Percentiles rank a stretch among this genome's conserved stretches.
These are phyloP conservation scores for Debaryomycetaceae sp. DNA, from an alignment of 1,139 yeast genomes.

Conservation along the genomic window DNA sequence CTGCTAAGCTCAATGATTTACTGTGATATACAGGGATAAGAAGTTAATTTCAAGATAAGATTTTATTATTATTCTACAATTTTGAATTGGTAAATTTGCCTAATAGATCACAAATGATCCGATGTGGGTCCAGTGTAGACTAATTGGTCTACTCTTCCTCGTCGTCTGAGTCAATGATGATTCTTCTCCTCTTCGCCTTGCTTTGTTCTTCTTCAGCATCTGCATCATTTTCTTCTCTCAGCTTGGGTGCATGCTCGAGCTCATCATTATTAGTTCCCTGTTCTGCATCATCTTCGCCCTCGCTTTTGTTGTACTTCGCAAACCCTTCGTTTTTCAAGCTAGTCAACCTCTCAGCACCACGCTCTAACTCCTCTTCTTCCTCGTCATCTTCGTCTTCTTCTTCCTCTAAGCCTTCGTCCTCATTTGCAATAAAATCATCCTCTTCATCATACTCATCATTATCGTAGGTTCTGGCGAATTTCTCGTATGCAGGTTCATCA, in stretches of 20 bases:
- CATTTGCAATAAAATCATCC: slow-evolving; percentile 42
- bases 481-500: slow-evolving; percentile 38
- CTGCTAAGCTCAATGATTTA: background rate
- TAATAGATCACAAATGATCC: no score
- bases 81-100: no score
- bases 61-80: background rate
- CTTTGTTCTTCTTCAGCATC: slow-evolving; percentile 67
- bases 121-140: no score
- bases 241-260: slow-evolving; percentile 37
- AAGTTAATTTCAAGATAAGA: no score
- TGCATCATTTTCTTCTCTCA: slow-evolving; percentile 47
- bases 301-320: slow-evolving; percentile 35
- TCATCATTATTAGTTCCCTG: slow-evolving; percentile 9
- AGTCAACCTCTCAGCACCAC: slow-evolving; percentile 61
- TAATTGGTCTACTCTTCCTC: slow-evolving; percentile 22
- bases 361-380: slow-evolving; percentile 56
- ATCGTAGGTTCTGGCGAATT: slow-evolving; percentile 40
- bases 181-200: slow-evolving; percentile 35
- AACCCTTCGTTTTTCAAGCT: slow-evolving; percentile 59
- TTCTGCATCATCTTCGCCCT: slow-evolving; percentile 34
- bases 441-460: slow-evolving; percentile 45
- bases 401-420: slow-evolving; percentile 52
- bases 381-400: slow-evolving; percentile 49
- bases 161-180: slow-evolving; percentile 45
- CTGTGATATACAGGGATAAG: background rate